phyloP scores from a whole-genome alignment of 805 yeast species.

The Barnettozyma botsteinii region DNA sequence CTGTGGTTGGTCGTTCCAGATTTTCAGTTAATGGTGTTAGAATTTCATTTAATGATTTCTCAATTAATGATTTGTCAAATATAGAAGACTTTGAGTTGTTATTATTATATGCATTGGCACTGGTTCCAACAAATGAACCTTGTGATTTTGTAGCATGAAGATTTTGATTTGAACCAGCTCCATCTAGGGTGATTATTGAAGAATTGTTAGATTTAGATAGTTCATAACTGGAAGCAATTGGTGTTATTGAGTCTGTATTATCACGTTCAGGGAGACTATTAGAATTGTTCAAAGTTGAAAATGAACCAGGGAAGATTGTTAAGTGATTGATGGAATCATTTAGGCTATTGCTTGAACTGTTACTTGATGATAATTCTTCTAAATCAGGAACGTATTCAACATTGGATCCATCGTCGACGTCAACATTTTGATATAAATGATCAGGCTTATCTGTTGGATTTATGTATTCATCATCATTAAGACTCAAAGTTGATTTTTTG shows the following conservation, averaged over 20 bases:
- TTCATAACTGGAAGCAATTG: conserved; percentile 6
- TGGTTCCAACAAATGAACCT: conserved; percentile 2
- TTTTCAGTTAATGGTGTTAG: conserved; percentile 3
- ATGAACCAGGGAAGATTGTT: conserved; percentile 11
- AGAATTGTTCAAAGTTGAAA: conserved; percentile 10
- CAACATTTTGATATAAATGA: conserved; percentile 20
- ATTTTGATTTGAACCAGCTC: background rate
- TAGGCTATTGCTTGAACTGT: conserved; percentile 21
- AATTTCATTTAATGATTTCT: conserved; percentile 18
- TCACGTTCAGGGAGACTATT: background rate
- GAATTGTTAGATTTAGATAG: conserved; percentile 5
- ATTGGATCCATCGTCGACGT: conserved; percentile 23
- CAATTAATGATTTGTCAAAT: conserved; percentile 22
- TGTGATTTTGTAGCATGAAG: conserved; percentile 1
- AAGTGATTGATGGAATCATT: conserved; percentile 8
- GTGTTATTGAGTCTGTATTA: conserved; percentile 3
- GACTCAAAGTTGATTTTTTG: background rate
- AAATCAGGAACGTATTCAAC: conserved; percentile 20
- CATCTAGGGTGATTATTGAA: conserved; percentile 3
- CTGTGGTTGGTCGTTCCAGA: background rate
- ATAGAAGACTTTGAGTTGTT: conserved; percentile 10
- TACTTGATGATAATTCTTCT: conserved; percentile 22
- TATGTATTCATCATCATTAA: background rate
- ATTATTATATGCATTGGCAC: background rate
- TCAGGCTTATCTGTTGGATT: background rate